A percentile compares a stretch with the other conserved stretches of the same genome.
These are phyloP conservation scores for Pichia cephalocereana DNA, from an alignment of 805 yeast genomes.

Conservation along the genomic window DNA sequence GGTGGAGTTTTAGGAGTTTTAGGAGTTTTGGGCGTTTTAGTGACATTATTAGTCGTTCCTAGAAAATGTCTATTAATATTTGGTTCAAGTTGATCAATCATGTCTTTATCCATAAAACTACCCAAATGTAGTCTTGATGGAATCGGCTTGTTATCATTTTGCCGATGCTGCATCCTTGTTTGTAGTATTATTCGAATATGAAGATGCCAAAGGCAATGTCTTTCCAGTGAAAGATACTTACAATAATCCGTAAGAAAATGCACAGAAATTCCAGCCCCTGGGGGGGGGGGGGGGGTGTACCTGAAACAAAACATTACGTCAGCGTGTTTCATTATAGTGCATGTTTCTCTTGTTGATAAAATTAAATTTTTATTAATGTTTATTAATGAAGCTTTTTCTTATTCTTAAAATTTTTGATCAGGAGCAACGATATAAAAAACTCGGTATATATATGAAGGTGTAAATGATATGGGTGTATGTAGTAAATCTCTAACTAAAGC, in stretches of 20 bases:
- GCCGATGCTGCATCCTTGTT: background rate
- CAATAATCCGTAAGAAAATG: too few species aligned
- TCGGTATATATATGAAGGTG: too few species aligned
- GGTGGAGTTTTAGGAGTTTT: constrained; percentile 7
- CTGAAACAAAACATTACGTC: constrained; percentile 31
- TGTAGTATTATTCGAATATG: too few species aligned
- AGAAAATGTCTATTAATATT: constrained; percentile 3
- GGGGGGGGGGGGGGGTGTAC: constrained; percentile 36
- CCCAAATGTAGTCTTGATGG: constrained; percentile 20
- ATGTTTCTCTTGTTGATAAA: too few species aligned
- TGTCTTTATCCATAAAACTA: constrained; percentile 3
- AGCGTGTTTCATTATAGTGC: background rate
- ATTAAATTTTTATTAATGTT: too few species aligned
- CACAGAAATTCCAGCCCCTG: background rate
- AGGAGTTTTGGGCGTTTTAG: background rate
- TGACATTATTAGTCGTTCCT: background rate
- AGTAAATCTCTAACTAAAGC: constrained; percentile 21
- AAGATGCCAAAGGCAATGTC: too few species aligned
- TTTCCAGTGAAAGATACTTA: too few species aligned
- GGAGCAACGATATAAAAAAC: too few species aligned
- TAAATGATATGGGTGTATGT: background rate
- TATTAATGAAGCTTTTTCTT: too few species aligned
- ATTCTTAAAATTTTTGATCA: too few species aligned
- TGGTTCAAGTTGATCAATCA: constrained; percentile 1
- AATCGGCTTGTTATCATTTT: background rate